Evolutionary conservation across 116 monocot genomes (phyloP).

Genomic region (Trichopus zeylanicus): DNA sequence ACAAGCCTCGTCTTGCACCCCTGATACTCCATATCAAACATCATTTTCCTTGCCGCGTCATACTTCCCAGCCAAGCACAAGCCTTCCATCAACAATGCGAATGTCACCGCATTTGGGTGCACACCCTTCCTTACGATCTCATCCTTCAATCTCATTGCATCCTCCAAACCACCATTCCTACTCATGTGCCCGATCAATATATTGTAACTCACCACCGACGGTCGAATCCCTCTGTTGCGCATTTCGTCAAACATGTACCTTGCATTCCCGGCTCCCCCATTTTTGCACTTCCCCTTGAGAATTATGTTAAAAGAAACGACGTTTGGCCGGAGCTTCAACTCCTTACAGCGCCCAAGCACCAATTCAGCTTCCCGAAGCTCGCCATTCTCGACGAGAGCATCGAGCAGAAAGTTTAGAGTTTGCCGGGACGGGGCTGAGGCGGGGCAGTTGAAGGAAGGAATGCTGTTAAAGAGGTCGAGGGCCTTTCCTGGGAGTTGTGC

Average conservation of each 20-base stretch:
- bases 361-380: slow-evolving; percentile 20
- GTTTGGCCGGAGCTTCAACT: slow-evolving; percentile 37
- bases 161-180: slow-evolving; percentile 21
- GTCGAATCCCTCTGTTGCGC: slow-evolving; percentile 31
- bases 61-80: slow-evolving; percentile 49
- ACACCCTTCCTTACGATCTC: slow-evolving; percentile 46
- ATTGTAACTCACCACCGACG: slow-evolving; percentile 72
- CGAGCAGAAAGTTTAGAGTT: slow-evolving; percentile 61
- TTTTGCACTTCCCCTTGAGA: slow-evolving; percentile 37
- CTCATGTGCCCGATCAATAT: slow-evolving; percentile 46
- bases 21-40: slow-evolving; percentile 94
- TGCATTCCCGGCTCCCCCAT: slow-evolving; percentile 21
- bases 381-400: slow-evolving; percentile 58
- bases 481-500: slow-evolving; percentile 51
- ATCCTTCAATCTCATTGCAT: slow-evolving; percentile 44
- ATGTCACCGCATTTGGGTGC: slow-evolving; percentile 66
- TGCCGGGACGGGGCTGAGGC: slow-evolving; percentile 32
- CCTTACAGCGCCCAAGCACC: slow-evolving; percentile 15
- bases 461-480: slow-evolving; percentile 44
- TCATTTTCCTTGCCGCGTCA: slow-evolving; percentile 56
- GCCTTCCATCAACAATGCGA: slow-evolving; percentile 74
- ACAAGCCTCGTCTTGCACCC: slow-evolving; percentile 47
- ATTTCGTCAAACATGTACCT: slow-evolving; percentile 68
- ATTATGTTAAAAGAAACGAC: slow-evolving; percentile 70
- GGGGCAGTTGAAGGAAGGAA: slow-evolving; percentile 46